Conservation (phyloP, 2,329 filamentous ascomycete species). For the Arthroderma sp. region DNA sequence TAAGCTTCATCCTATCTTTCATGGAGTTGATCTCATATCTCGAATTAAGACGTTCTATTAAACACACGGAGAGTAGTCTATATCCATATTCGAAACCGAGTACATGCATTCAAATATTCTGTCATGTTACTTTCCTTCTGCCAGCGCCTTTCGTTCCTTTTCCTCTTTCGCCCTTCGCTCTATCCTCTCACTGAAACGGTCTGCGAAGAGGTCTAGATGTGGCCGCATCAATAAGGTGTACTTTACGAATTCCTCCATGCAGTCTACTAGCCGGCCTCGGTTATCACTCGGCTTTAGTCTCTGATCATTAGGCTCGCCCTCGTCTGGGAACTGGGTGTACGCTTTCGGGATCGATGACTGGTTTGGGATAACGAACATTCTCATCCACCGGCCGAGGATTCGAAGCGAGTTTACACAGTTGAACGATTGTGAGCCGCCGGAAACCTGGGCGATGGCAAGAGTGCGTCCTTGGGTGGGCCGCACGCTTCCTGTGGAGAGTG, state of each 20-base stretch:
- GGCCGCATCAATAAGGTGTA: constrained; percentile 54
- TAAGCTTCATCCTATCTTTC: too few species aligned
- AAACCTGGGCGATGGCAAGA: constrained; percentile 50
- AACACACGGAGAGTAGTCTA: too few species aligned
- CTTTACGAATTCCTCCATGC: constrained; percentile 60
- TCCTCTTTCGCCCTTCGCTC: too few species aligned
- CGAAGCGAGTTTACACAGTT: constrained; percentile 56
- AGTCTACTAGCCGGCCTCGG: constrained; percentile 50
- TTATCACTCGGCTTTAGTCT: constrained; percentile 46
- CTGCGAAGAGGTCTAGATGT: constrained; percentile 49
- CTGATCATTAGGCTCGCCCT: constrained; percentile 35
- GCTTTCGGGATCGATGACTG: constrained; percentile 53
- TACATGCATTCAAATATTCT: too few species aligned
- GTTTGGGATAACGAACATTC: constrained; percentile 56
- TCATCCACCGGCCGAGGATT: constrained; percentile 57
- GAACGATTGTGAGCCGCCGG: constrained; percentile 54
- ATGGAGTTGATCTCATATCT: too few species aligned
- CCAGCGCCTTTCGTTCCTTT: constrained; percentile 17
- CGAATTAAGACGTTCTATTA: too few species aligned
- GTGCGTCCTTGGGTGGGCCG: constrained; percentile 56
- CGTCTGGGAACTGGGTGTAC: constrained; percentile 50
- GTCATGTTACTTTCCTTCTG: too few species aligned
- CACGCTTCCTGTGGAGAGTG: constrained; percentile 48
- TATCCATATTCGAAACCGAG: too few species aligned
- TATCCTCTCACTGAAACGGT: constrained; percentile 50